These are phyloP conservation scores for Albatrellus ellisii DNA, from an alignment of 768 basidiomycete species.

Conservation along the genomic window DNA sequence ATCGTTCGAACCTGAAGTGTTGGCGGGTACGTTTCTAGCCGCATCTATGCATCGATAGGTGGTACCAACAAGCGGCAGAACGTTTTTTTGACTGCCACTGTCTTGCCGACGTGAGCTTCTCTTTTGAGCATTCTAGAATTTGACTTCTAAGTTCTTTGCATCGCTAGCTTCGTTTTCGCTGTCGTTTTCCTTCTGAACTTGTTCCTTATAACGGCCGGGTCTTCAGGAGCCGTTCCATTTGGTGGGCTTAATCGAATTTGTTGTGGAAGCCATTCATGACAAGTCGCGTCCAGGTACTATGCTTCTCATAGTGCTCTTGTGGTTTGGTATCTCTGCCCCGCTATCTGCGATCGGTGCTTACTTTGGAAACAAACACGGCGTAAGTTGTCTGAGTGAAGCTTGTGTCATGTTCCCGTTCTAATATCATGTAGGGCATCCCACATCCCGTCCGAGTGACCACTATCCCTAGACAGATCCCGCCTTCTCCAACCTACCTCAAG, in stretches of 20 bases:
- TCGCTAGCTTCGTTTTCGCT: slow-evolving; percentile 59
- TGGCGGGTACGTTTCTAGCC: slow-evolving; percentile 79
- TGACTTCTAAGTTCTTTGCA: background rate
- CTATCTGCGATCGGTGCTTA: slow-evolving; percentile 79
- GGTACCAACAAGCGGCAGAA: slow-evolving; percentile 72
- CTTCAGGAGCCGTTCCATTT: slow-evolving; percentile 94
- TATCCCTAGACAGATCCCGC: slow-evolving; percentile 95
- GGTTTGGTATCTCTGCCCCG: slow-evolving; percentile 93
- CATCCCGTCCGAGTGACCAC: slow-evolving; percentile 84
- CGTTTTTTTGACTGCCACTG: slow-evolving; percentile 77
- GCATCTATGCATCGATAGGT: slow-evolving; percentile 69
- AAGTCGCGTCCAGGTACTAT: slow-evolving; percentile 47
- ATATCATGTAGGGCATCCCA: slow-evolving; percentile 37
- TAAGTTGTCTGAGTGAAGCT: slow-evolving; percentile 23
- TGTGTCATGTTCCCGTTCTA: slow-evolving; percentile 6
- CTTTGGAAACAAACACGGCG: slow-evolving; percentile 78
- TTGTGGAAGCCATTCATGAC: background rate
- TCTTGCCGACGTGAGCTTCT: slow-evolving; percentile 65
- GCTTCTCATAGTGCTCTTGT: slow-evolving; percentile 69
- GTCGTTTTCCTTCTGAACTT: slow-evolving; percentile 86
- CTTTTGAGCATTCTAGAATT: background rate
- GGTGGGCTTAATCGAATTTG: slow-evolving; percentile 34
- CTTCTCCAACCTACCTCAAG: slow-evolving; percentile 68
- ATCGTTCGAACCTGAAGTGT: slow-evolving; percentile 34
- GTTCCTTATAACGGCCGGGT: slow-evolving; percentile 72